Evolutionary conservation across 306 rosid genomes (phyloP).

Genomic region (Fragaria vesca): DNA sequence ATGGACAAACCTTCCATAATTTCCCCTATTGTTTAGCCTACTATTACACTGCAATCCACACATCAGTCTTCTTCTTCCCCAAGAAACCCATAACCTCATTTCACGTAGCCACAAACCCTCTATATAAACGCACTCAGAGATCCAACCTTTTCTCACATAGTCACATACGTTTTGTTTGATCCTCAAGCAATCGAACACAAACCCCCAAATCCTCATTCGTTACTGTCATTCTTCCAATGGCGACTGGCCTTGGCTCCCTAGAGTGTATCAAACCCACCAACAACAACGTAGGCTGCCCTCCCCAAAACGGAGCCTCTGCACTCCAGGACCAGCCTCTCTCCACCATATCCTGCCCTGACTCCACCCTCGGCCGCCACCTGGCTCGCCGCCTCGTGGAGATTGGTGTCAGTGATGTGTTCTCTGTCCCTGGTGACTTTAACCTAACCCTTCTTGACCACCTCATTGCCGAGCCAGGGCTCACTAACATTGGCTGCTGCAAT

Average conservation of each 20-base stretch:
- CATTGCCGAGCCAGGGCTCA: conserved; percentile 45
- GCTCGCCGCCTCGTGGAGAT: conserved; percentile 45
- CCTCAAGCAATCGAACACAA: background rate
- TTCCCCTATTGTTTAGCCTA: background rate
- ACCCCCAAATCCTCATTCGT: background rate
- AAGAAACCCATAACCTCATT: background rate
- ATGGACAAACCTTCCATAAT: background rate
- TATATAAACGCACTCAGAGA: background rate
- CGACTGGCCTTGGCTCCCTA: conserved; percentile 20
- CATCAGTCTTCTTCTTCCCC: conserved; percentile 14
- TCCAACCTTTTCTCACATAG: conserved; percentile 4
- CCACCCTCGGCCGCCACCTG: conserved; percentile 44
- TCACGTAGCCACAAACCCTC: conserved; percentile 7
- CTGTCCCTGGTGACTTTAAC: conserved; percentile 51
- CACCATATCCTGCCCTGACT: conserved; percentile 2
- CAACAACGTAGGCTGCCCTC: conserved; percentile 22
- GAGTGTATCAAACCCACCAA: conserved; percentile 23
- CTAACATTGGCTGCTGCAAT: conserved; percentile 45
- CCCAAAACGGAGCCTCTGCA: conserved; percentile 21
- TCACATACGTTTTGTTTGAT: background rate
- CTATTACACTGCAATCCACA: background rate
- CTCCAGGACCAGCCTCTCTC: conserved; percentile 19
- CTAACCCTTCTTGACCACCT: conserved; percentile 46
- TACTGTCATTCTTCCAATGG: conserved; percentile 9
- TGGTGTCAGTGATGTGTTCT: conserved; percentile 38